phyloP scores from a whole-genome alignment of 2,329 filamentous ascomycete species.

The Colletotrichum graminicola region DNA sequence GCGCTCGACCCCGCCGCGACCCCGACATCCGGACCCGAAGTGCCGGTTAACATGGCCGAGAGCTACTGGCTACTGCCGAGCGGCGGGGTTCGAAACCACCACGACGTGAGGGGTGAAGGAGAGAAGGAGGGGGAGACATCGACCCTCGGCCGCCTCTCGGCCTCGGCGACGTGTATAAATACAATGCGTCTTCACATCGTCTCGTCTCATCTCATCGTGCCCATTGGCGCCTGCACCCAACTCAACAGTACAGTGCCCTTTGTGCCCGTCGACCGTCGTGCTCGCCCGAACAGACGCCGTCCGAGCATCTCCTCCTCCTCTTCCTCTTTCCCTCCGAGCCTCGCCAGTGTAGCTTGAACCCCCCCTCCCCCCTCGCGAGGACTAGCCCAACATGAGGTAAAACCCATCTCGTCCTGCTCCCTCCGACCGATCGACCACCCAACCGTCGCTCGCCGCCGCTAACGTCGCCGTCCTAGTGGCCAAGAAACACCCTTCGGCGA shows the following conservation, averaged over 20 bases:
- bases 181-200: slow-evolving; percentile 6
- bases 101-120: neutral
- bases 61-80: slow-evolving; percentile 22
- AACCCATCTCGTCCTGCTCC: neutral
- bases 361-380: neutral
- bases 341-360: neutral
- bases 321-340: neutral
- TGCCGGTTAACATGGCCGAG: slow-evolving; percentile 32
- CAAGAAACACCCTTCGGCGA: slow-evolving; percentile 26
- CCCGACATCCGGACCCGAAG: slow-evolving; percentile 36
- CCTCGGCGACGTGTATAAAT: slow-evolving; percentile 9
- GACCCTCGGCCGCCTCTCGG: neutral
- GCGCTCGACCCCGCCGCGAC: neutral
- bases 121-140: slow-evolving; percentile 1
- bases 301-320: slow-evolving; percentile 7
- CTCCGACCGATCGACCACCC: neutral
- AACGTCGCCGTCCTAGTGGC: neutral
- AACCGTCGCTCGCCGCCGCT: neutral
- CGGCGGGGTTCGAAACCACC: slow-evolving; percentile 25
- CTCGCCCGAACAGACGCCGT: neutral
- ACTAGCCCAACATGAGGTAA: slow-evolving; percentile 29
- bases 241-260: neutral
- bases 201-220: neutral
- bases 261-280: neutral
- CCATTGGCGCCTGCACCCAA: neutral